Conservation (phyloP, 441 rosid genomes). For the Oxalis stricta region DNA sequence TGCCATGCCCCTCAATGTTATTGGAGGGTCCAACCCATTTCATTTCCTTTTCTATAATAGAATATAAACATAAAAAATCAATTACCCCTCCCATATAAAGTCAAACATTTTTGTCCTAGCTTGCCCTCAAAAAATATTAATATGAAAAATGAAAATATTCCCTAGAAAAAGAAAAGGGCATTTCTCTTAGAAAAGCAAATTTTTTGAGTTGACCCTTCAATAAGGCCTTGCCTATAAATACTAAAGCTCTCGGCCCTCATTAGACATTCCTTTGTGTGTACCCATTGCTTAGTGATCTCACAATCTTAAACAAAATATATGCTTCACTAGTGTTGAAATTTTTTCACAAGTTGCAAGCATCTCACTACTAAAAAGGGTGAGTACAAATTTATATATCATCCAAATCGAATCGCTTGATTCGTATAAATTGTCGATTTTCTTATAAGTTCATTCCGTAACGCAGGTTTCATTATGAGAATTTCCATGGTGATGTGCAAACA, state of each 20-base stretch:
- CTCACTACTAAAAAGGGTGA: too few species aligned
- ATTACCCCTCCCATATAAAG: too few species aligned
- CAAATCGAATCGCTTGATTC: too few species aligned
- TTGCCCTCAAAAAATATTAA: too few species aligned
- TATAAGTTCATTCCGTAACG: not conserved
- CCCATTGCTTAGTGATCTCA: too few species aligned
- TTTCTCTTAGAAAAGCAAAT: too few species aligned
- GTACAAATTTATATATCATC: too few species aligned
- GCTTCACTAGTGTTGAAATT: too few species aligned
- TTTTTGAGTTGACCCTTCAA: not conserved
- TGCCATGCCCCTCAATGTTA: not conserved
- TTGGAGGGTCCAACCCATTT: constrained; percentile 7
- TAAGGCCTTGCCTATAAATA: not conserved
- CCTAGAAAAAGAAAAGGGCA: not conserved
- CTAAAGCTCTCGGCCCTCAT: not conserved
- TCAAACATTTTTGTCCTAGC: too few species aligned
- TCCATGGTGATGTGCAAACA: constrained; percentile 28
- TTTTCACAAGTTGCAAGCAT: too few species aligned
- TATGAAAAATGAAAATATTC: not conserved
- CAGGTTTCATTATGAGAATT: constrained; percentile 12
- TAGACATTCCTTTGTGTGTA: too few species aligned
- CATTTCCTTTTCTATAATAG: not conserved
- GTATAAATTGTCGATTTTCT: not conserved
- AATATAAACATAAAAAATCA: not conserved
- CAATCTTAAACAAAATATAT: too few species aligned